Conservation (phyloP, 805 yeast species). For the Ogataea nitratoaversa region DNA sequence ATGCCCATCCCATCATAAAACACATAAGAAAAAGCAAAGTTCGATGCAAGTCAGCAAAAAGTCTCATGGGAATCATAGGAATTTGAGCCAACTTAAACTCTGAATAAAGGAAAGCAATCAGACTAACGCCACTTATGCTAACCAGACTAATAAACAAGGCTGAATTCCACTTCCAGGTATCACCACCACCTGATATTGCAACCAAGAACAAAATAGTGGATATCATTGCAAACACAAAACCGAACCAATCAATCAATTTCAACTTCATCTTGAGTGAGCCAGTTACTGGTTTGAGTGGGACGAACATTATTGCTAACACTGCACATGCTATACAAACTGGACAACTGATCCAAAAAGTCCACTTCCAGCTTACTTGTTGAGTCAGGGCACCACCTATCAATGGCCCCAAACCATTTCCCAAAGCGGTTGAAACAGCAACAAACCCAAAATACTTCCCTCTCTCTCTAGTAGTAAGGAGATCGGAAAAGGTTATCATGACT, state of each 20-base stretch:
- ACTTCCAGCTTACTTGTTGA: conserved; percentile 44
- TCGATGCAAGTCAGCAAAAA: conserved; percentile 33
- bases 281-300: conserved; percentile 31
- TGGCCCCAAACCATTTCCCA: conserved; percentile 54
- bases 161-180: conserved; percentile 47
- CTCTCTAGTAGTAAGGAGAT: conserved; percentile 45
- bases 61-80: conserved; percentile 47
- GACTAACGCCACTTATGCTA: conserved; percentile 35
- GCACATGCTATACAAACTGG: conserved; percentile 30
- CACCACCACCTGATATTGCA: conserved; percentile 58
- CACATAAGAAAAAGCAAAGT: conserved; percentile 30
- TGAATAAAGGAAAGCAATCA: conserved; percentile 38
- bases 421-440: conserved; percentile 44
- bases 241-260: conserved; percentile 41
- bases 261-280: conserved; percentile 33
- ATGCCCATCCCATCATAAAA: conserved; percentile 44
- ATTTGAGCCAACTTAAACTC: conserved; percentile 41
- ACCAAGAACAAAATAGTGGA: conserved; percentile 46
- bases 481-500: conserved; percentile 51
- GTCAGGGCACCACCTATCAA: conserved; percentile 50
- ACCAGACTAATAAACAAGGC: conserved; percentile 27
- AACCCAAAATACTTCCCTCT: conserved; percentile 56
- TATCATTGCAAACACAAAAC: conserved; percentile 30
- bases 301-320: conserved; percentile 21
- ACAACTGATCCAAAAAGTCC: conserved; percentile 46